These are phyloP conservation scores for Phytophthora fragariaefolia DNA, from an alignment of 352 stramenopile genomes.

Conservation along the genomic window DNA sequence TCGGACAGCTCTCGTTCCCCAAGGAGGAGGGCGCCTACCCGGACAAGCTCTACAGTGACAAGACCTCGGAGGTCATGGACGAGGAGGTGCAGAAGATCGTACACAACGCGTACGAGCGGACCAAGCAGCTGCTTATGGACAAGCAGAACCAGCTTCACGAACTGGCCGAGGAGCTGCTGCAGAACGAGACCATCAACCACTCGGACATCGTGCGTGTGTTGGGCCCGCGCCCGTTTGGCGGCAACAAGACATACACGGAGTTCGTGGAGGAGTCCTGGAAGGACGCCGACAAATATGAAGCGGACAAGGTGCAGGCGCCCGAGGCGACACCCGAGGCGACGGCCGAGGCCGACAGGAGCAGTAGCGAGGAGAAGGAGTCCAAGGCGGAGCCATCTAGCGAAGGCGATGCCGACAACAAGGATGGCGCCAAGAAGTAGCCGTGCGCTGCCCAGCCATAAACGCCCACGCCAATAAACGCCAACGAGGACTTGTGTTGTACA, in stretches of 20 bases:
- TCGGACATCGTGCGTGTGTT: slow-evolving; percentile 97
- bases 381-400: slow-evolving; percentile 15
- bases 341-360: slow-evolving; percentile 4
- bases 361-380: slow-evolving; percentile 23
- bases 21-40: slow-evolving; percentile 89
- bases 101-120: slow-evolving; percentile 96
- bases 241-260: slow-evolving; percentile 96
- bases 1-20: slow-evolving; percentile 97
- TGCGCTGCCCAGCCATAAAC: slow-evolving; percentile 29
- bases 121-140: slow-evolving; percentile 94
- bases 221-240: slow-evolving; percentile 93
- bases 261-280: slow-evolving; percentile 93
- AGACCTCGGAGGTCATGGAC: slow-evolving; percentile 98
- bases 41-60: slow-evolving; percentile 98
- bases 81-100: slow-evolving; percentile 98
- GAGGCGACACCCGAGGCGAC: slow-evolving; percentile 35
- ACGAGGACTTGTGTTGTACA: slow-evolving; percentile 36
- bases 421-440: slow-evolving; percentile 37
- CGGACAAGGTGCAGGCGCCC: slow-evolving; percentile 55
- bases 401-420: slow-evolving; percentile 7
- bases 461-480: slow-evolving; percentile 30
- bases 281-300: slow-evolving; percentile 83
- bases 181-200: slow-evolving; percentile 99
- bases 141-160: slow-evolving; percentile 94
- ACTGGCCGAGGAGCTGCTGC: slow-evolving; percentile 95